Base-by-base conservation (phyloP, 2,329 filamentous ascomycete genomes). In the Penicillium expansum region DNA sequence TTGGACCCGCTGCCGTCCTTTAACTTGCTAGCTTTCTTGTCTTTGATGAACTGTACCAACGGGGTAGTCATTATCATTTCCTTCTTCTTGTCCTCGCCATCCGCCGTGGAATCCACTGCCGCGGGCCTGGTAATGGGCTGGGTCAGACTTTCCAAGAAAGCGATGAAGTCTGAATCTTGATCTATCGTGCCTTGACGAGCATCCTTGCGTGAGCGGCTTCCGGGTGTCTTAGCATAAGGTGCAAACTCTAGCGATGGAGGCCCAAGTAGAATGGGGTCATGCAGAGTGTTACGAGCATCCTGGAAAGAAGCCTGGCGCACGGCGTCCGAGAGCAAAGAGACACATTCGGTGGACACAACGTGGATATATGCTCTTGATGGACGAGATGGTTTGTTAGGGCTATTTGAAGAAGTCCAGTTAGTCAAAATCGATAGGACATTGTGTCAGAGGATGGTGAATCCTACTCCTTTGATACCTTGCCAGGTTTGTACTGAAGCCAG, bases 121-220 rank as follows among this genome's bases (percentile, higher is more conserved):
- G 77, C 68, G 13, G 83, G 74, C 67, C 83, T 87, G n/a, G 76
- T 74, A 58, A 85, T 80, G 2, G 83, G 85, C 64, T 95, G 91
- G 1, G 92, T 95, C 45, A 97, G 82, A 52, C 85, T 89, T 72
- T 95, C 90, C 8, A 99, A 82, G 71, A 97, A 99, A 27, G 87
- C 86, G 79, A 97, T 95, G 67, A 97, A 99, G 66, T 97, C 94
- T 0, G 91, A 86, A 69, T 99, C 94, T 71, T 96, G 92, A 67
- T 99, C 94, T 64, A 99, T 97, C 3, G 92, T 96, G 52, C 93
- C 94, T 72, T 96, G 91, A 14, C 92, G 87, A 52, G 86, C 86
- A 78, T 99, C 94, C 52, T 86, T 84, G 33, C 91, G 86, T 48
- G 85, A 84, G 71, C 90, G 91, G 35, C 82, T 84, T 57, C 84